phyloP scores from a whole-genome alignment of 1,139 yeast genomes.

The Geotrichum cucujoidarum region DNA sequence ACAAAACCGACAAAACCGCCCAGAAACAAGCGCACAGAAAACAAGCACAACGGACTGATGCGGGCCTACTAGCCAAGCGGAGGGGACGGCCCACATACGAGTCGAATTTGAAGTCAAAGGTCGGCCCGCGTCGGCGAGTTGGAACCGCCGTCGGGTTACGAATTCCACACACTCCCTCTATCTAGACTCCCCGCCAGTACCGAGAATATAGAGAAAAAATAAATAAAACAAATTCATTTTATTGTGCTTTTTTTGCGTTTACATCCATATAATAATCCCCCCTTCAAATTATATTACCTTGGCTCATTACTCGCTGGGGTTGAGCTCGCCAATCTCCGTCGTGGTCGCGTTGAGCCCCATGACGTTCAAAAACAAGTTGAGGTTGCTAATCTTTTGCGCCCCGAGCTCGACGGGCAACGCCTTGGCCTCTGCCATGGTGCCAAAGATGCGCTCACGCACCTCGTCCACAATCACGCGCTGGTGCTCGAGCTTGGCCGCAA shows the following conservation, averaged over 20 bases:
- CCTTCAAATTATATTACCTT: background rate
- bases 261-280: too few species aligned
- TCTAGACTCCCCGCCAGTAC: background rate
- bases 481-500: constrained; percentile 88
- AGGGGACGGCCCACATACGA: too few species aligned
- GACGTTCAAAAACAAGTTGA: constrained; percentile 89
- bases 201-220: background rate
- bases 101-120: too few species aligned
- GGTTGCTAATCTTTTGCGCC: constrained; percentile 62
- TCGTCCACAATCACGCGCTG: constrained; percentile 94
- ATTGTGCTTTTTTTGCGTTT: background rate
- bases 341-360: constrained; percentile 90
- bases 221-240: background rate
- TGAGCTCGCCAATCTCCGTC: constrained; percentile 37
- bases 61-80: too few species aligned
- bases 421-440: constrained; percentile 80
- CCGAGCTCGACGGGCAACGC: constrained; percentile 52
- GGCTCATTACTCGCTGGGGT: constrained; percentile 8
- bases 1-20: too few species aligned
- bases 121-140: too few species aligned
- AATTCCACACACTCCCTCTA: too few species aligned
- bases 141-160: too few species aligned
- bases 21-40: too few species aligned
- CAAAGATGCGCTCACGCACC: constrained; percentile 88
- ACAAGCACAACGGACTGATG: too few species aligned